Evolutionary conservation across 2,329 filamentous ascomycete species (phyloP).

Genomic region (Hypomyces perniciosus): DNA sequence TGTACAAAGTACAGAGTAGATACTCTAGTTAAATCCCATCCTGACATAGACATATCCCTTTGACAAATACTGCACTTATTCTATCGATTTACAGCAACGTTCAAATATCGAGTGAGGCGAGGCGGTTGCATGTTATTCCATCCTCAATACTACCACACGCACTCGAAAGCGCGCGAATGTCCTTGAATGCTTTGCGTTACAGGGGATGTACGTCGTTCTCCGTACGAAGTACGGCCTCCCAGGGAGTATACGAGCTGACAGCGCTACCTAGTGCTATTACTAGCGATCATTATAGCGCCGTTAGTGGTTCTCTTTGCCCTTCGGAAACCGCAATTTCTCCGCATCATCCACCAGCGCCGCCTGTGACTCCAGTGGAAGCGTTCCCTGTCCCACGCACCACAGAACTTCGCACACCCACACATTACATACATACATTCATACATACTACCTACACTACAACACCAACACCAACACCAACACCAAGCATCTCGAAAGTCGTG

Average conservation of each 20-base stretch:
- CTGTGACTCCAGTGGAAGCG: slow-evolving; percentile 10
- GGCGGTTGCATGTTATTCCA: no score
- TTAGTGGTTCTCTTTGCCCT: background rate
- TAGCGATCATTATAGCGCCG: background rate
- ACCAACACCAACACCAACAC: background rate
- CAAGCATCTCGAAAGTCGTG: slow-evolving; percentile 10
- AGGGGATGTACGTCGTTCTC: no score
- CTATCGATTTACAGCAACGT: no score
- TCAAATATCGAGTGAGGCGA: no score
- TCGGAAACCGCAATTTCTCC: slow-evolving; percentile 21
- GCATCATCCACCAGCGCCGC: slow-evolving; percentile 15
- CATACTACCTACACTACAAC: background rate
- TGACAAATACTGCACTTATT: no score
- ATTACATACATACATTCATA: no score
- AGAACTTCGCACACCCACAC: slow-evolving; percentile 11
- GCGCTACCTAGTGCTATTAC: background rate
- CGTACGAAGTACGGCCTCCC: no score
- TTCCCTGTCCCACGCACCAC: slow-evolving; percentile 14
- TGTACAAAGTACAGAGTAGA: background rate
- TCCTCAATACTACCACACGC: no score
- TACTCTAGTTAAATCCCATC: no score
- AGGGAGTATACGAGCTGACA: background rate
- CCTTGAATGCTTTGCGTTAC: no score
- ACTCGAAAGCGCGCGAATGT: no score
- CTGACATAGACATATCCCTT: no score